phyloP scores from a whole-genome alignment of 768 basidiomycete species.

The Lyophyllum decastes region DNA sequence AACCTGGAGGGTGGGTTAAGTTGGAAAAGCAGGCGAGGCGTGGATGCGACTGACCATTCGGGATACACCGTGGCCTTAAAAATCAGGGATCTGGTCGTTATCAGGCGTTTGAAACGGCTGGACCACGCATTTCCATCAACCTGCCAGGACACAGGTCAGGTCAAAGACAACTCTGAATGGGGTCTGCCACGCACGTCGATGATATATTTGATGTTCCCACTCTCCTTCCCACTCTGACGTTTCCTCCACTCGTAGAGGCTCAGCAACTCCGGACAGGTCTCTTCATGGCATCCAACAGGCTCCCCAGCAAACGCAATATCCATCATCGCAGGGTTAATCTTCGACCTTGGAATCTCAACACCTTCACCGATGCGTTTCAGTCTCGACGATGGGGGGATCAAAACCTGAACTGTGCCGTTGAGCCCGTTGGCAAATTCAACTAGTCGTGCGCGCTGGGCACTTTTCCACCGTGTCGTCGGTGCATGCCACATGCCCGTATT shows the following conservation, averaged over 20 bases:
- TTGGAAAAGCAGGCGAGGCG: too few relatives aligned
- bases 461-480: conserved; percentile 37
- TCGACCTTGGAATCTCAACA: conserved; percentile 21
- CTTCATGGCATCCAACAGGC: conserved; percentile 37
- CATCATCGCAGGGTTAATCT: conserved; percentile 46
- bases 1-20: conserved; percentile 12
- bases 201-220: conserved; percentile 53
- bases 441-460: conserved; percentile 42
- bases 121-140: conserved; percentile 61
- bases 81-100: conserved; percentile 56
- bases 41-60: conserved; percentile 46
- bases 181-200: conserved; percentile 35
- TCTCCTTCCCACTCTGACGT: conserved; percentile 36
- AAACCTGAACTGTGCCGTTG: conserved; percentile 30
- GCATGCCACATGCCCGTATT: conserved; percentile 56
- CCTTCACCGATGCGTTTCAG: conserved; percentile 31
- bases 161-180: background rate
- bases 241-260: conserved; percentile 45
- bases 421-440: conserved; percentile 35
- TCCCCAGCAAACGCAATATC: conserved; percentile 51
- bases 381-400: conserved; percentile 21
- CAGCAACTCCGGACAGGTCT: conserved; percentile 39
- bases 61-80: conserved; percentile 64
- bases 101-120: conserved; percentile 55
- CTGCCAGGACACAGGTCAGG: conserved; percentile 21